Evolutionary conservation across 148 eudicot species (phyloP).

Genomic region (Linanthus parryae): DNA sequence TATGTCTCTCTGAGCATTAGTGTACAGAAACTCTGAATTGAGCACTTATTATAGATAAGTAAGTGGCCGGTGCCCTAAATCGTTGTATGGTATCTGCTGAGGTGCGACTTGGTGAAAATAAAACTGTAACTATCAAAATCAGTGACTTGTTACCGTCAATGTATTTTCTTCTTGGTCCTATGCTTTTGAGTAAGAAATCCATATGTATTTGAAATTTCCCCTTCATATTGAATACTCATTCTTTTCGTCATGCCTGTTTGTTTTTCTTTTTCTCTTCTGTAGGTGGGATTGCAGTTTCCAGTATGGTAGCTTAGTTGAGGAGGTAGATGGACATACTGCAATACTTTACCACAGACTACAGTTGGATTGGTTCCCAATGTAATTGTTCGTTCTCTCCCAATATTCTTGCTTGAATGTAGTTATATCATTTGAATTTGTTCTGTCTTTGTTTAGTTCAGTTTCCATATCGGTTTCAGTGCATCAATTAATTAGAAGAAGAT

Average conservation of each 20-base stretch:
- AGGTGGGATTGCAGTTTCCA: slow-evolving; percentile 98
- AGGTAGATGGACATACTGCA: slow-evolving; percentile 97
- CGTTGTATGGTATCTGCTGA: background rate
- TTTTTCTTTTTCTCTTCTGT: slow-evolving; percentile 12
- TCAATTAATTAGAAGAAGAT: background rate
- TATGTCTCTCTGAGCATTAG: too few relatives aligned
- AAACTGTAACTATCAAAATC: too few relatives aligned
- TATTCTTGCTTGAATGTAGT: background rate
- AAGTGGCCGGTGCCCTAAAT: too few relatives aligned
- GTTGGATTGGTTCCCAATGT: slow-evolving; percentile 71
- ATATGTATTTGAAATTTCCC: background rate
- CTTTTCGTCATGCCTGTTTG: background rate
- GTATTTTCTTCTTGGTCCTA: background rate
- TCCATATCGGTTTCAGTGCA: background rate
- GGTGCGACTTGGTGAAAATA: background rate
- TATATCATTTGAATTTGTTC: background rate
- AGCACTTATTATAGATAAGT: too few relatives aligned
- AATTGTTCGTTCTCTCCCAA: slow-evolving; percentile 3
- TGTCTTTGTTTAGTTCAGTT: background rate
- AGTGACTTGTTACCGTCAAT: background rate
- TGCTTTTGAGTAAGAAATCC: background rate
- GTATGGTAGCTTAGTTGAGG: slow-evolving; percentile 91
- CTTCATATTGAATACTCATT: background rate
- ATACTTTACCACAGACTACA: slow-evolving; percentile 81
- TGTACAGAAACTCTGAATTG: too few relatives aligned